Evolutionary conservation across 2,329 filamentous ascomycete species (phyloP).

Genomic region (Alternaria arborescens): DNA sequence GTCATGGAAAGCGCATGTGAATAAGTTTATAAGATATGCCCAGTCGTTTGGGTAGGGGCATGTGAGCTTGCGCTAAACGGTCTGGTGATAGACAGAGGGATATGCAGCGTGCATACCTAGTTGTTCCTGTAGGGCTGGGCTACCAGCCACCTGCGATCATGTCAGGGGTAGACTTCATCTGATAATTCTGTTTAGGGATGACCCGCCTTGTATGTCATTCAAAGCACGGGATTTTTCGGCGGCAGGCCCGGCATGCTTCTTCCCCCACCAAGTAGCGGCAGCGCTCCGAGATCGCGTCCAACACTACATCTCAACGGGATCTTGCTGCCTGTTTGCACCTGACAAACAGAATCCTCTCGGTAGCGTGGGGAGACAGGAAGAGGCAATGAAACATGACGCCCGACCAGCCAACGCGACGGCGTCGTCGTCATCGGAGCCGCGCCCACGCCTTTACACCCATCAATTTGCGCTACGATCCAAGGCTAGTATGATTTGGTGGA

Average conservation of each 20-base stretch:
- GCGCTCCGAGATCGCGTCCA: constrained; percentile 11
- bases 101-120: constrained; percentile 4
- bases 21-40: background rate
- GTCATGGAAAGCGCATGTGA: background rate
- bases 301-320: background rate
- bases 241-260: background rate
- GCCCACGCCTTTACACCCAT: constrained; percentile 4
- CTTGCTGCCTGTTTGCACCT: constrained; percentile 8
- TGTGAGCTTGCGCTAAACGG: background rate
- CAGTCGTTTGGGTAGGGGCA: constrained; percentile 1
- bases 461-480: constrained; percentile 17
- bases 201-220: constrained; percentile 2
- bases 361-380: constrained; percentile 5
- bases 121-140: background rate
- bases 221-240: constrained; percentile 14
- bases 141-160: background rate
- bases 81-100: background rate
- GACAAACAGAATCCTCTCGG: constrained; percentile 13
- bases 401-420: constrained; percentile 10
- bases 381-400: constrained; percentile 5
- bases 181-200: constrained; percentile 6
- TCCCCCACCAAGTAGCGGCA: constrained; percentile 7
- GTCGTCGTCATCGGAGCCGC: constrained; percentile 8
- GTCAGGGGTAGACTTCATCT: constrained; percentile 11
- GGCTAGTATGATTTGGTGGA: constrained; percentile 28